Base-by-base conservation (phyloP, 805 yeast genomes). In the Soucietia sequanensis region DNA sequence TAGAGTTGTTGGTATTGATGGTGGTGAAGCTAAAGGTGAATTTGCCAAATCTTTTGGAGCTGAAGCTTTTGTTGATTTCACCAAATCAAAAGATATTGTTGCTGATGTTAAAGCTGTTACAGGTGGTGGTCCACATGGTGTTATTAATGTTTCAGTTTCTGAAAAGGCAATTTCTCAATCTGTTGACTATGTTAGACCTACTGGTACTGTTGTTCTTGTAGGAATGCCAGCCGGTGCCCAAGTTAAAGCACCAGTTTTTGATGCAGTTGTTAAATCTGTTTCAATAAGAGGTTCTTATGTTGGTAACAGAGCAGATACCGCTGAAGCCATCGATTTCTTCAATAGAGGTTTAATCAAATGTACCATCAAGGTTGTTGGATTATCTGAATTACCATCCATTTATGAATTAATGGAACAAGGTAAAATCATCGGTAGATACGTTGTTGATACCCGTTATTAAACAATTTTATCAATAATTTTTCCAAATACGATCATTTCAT, bases 1-100 rank as follows among this genome's bases (percentile, higher is more conserved):
- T 62, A 58, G 73, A 50, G 85, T 81, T 30, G 48, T 82, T 23
- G 88, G 76, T 47, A 80, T 83, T 47, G 90, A 83, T 55, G 86
- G 85, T 60, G 87, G 87, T 63, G 83, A 58, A 10, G 87, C 75
- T 30, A 82, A 83, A 65, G 77, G 75, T 75, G 68, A 58, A 26
- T 61, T 78, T 42, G 71, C 71, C 58, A 65, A 69, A 54, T 50
- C 58, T 8, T 65, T 80, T 40, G 88, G 87, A 53, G 85, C 81
- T 48, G 87, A 81, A 61, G 65, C 60, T 39, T 81, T 59, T 57
- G 60, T 80, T 45, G 87, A 81, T 51, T 75, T 74, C 66, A 66
- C 68, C 39, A 65, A 60, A 42, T 41, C 68, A 33, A 75, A 74
- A 56, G 79, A 77, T 55, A 58, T 76, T 28, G 75, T 67, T 27